A percentile compares a stretch with the other conserved stretches of the same genome.
Conservation (phyloP, 768 basidiomycete genomes). For the Trametes villosa region DNA sequence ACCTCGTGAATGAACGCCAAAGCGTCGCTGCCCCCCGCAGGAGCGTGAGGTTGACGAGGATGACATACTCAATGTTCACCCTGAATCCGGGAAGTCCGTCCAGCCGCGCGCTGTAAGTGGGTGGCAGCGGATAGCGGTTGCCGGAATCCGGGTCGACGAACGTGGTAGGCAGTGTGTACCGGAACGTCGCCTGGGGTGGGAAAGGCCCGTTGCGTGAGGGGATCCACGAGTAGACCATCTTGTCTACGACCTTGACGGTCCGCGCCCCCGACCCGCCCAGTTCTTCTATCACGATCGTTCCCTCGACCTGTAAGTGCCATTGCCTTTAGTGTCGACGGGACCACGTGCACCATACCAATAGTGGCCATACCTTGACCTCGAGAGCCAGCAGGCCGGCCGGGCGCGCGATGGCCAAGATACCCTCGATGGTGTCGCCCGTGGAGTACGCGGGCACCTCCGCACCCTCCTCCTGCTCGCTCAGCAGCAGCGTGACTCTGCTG, state of each 20-base stretch:
- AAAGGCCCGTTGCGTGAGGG: slow-evolving; percentile 22
- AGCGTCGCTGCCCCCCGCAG: slow-evolving; percentile 24
- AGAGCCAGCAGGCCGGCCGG: slow-evolving; percentile 27
- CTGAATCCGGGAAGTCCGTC: slow-evolving; percentile 30
- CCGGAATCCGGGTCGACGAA: slow-evolving; percentile 22
- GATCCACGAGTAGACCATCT: slow-evolving; percentile 29
- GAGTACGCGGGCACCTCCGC: slow-evolving; percentile 22
- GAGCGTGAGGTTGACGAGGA: slow-evolving; percentile 26
- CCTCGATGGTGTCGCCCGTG: slow-evolving; percentile 30
- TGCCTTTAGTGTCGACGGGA: background rate
- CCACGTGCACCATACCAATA: too few species aligned
- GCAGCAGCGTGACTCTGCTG: slow-evolving; percentile 28
- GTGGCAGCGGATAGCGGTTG: slow-evolving; percentile 26
- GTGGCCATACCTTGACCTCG: slow-evolving; percentile 26
- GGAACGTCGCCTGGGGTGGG: slow-evolving; percentile 29
- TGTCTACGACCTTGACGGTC: slow-evolving; percentile 20
- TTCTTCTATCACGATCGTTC: slow-evolving; percentile 33
- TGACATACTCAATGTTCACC: slow-evolving; percentile 29
- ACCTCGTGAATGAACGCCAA: slow-evolving; percentile 24
- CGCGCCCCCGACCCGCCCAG: slow-evolving; percentile 29
- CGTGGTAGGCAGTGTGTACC: slow-evolving; percentile 28
- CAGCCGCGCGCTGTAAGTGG: slow-evolving; percentile 28
- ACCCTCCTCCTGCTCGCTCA: slow-evolving; percentile 29
- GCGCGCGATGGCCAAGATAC: slow-evolving; percentile 27
- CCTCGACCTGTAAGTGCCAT: slow-evolving; percentile 30